These are phyloP conservation scores for Geranomyces variabilis DNA, from an alignment of 192 early-diverging fungal species.

Conservation along the genomic window DNA sequence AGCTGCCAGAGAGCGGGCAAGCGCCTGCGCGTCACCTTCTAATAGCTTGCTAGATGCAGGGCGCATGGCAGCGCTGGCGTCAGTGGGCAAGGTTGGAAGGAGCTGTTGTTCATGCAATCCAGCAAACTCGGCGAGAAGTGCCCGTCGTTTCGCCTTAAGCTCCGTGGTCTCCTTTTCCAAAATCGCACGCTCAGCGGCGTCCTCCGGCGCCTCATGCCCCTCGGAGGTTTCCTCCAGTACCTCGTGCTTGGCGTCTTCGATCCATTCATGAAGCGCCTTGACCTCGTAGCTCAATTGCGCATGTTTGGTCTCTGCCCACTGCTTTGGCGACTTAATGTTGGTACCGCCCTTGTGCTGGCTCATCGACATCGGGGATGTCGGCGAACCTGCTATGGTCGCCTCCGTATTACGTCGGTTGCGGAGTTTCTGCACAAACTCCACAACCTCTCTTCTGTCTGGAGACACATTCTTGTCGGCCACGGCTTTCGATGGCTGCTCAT, in stretches of 20 bases:
- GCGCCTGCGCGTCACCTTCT: neutral
- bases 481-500: neutral
- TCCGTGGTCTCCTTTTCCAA: conserved; percentile 3
- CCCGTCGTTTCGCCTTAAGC: conserved; percentile 2
- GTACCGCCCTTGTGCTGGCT: too few species aligned
- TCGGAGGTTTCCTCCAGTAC: neutral
- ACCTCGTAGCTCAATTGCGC: conserved; percentile 5
- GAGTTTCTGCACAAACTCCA: neutral
- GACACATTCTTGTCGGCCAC: neutral
- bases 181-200: neutral
- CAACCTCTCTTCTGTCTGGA: neutral
- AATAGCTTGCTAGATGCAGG: neutral
- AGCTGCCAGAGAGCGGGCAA: neutral
- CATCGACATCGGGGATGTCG: neutral
- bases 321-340: neutral
- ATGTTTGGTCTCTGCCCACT: neutral
- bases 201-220: neutral
- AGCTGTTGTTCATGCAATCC: neutral
- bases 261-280: neutral
- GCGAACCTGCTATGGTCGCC: neutral
- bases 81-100: neutral
- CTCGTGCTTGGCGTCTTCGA: neutral
- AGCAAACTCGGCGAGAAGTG: neutral
- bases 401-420: conserved; percentile 8
- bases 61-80: too few species aligned